Evolutionary conservation across 2,329 filamentous ascomycete genomes (phyloP), one percentile per base, ranked within the genome.

Genomic region (Parastagonospora nodorum): DNA sequence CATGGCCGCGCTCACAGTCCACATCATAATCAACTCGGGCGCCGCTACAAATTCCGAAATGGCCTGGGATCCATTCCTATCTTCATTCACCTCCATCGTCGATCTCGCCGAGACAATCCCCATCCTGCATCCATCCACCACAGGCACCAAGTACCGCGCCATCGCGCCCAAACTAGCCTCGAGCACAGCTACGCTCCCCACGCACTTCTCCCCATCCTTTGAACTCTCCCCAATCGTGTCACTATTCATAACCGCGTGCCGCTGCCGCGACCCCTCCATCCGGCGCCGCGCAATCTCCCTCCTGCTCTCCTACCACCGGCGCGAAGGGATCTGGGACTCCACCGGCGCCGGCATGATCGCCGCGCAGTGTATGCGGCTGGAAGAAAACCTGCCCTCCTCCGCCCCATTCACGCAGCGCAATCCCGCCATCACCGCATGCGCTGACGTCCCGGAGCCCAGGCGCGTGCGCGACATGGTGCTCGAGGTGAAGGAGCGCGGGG

Each of bases 311-410:
- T 60, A 55, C 49, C 46, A 63, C 19, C 55, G 64, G 10, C 58
- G 66, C 16, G 66, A 69, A 45, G 65, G 66, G 5, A 58, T 64
- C 2, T 69, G 65, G 66, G 62, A 68, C 40, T 63, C 58, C 1
- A 53, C 53, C 11, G 64, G 60, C 16, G 65, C 62, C 1, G 66
- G 60, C 5, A 55, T 63, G 53, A 61, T 68, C 0, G 60, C 60
- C 8, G 32, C 57, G 15, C 48, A 68, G 30, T 60, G 55, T 15
- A 45, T 67, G 14, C 59, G 61, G 47, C 37, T 61, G 8, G 66
- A 69, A 44, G 66, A 68, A 32, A 19, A 32, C 28, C 28, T 46
- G 4, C 24, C 19, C 2, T 28, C 27, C 5, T 8, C 16, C n/a
- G 14, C 14, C 6, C 14, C 27, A 8, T 16, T 42, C 8, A 16